Base-by-base conservation (phyloP, 495 filamentous ascomycete genomes). In the Podospora bellae-mahoneyi region DNA sequence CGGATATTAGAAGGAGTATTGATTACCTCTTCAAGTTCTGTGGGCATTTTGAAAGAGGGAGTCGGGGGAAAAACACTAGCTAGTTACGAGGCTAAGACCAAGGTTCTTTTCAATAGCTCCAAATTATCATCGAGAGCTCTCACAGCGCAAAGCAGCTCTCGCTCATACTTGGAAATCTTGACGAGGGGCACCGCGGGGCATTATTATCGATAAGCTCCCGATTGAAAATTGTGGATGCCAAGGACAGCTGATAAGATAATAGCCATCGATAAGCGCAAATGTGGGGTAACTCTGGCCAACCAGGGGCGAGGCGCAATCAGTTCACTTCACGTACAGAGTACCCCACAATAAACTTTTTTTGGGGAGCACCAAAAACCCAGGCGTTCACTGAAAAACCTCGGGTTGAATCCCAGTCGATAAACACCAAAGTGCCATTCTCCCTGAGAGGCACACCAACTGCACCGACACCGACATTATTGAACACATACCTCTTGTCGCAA, bases 1-100 rank as follows among this genome's bases (percentile, higher is more conserved):
- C 39, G n/a, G 28, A 32, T 5, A 5, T 15, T 30, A 27, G 39
- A 48, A 48, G 20, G 28, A 7, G n/a, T 54, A 6, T 54, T 0
- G 32, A 34, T 19, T 67, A 94, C 92, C 79, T 95, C 92, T 78
- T 95, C 91, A 54, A 94, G 78, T 82, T 94, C 90, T 65, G 90
- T 89, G 44, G 91, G 88, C 92, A 96, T 96, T 13, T 5, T 39
- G 23, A 34, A 18, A 48, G 5, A 23, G 6, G 61, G 53, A 20
- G 19, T 15, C 1, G 20, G 19, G 19, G 19, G n/a, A 65, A n/a
- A 19, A 19, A 39, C 20, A 10, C 13, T 15, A 66, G 64, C 13
- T 15, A 66, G 64, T 55, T 61, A 65, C 57, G 7, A 28, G 4
- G 13, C 1, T 7, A 59, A 16, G 20, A 59, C 26, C 48, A 60